These are phyloP conservation scores for Skeletonema marinoi DNA, from an alignment of 108 stramenopile species.

Conservation along the genomic window DNA sequence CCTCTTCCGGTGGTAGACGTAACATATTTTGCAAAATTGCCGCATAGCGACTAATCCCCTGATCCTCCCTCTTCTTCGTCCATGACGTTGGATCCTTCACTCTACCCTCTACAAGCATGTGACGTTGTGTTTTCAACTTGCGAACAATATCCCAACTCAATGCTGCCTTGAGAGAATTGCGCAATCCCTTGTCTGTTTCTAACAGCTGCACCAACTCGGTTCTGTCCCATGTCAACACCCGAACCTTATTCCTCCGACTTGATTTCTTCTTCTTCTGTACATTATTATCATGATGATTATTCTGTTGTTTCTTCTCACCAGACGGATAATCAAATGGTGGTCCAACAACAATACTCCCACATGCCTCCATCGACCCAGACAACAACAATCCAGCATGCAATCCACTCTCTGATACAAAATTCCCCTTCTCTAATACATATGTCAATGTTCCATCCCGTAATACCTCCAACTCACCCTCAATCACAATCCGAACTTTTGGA, in stretches of 20 bases:
- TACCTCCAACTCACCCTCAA: constrained; percentile 71
- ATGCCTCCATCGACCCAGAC: constrained; percentile 62
- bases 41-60: constrained; percentile 70
- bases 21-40: constrained; percentile 77
- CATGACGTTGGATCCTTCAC: constrained; percentile 68
- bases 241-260: constrained; percentile 22
- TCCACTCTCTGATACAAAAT: constrained; percentile 80
- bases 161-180: constrained; percentile 66
- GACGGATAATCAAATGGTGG: constrained; percentile 4
- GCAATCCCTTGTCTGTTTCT: constrained; percentile 51
- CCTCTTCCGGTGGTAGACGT: constrained; percentile 45
- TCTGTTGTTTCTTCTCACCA: constrained; percentile 1
- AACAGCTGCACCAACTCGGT: constrained; percentile 68
- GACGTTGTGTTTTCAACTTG: constrained; percentile 80
- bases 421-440: constrained; percentile 75
- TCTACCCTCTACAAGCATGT: constrained; percentile 48
- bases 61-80: constrained; percentile 78
- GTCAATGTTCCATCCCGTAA: constrained; percentile 72
- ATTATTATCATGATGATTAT: background rate
- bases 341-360: constrained; percentile 66
- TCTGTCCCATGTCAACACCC: constrained; percentile 70
- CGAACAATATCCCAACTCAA: constrained; percentile 88
- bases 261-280: constrained; percentile 8
- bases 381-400: constrained; percentile 83
- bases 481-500: constrained; percentile 68